These are phyloP conservation scores for Globomyces pollinis-pini DNA, from an alignment of 192 early-diverging fungal species.

Conservation along the genomic window DNA sequence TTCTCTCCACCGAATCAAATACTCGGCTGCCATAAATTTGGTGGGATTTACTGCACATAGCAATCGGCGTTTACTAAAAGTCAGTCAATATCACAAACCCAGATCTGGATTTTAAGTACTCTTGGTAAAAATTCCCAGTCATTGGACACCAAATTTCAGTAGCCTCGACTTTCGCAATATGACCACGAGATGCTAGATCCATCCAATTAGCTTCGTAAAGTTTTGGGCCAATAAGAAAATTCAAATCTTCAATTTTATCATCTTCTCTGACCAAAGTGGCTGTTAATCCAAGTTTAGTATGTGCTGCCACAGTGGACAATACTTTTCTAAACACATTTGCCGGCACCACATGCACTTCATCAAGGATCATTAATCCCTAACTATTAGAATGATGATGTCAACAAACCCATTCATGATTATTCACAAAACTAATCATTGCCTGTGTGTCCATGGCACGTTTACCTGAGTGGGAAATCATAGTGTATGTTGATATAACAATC, in stretches of 20 bases:
- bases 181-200: slow-evolving; percentile 90
- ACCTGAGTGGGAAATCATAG: slow-evolving; percentile 95
- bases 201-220: slow-evolving; percentile 99
- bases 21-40: slow-evolving; percentile 94
- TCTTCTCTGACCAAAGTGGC: slow-evolving; percentile 98
- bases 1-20: slow-evolving; percentile 88
- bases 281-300: slow-evolving; percentile 93
- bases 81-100: slow-evolving; percentile 18
- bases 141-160: slow-evolving; percentile 99
- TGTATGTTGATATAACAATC: slow-evolving; percentile 95
- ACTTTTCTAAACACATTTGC: slow-evolving; percentile 95
- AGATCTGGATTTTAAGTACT: slow-evolving; percentile 12
- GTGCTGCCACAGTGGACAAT: slow-evolving; percentile 84
- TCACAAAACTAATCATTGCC: slow-evolving; percentile 91
- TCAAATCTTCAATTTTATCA: slow-evolving; percentile 96
- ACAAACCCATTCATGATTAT: slow-evolving; percentile 86
- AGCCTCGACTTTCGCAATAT: slow-evolving; percentile 82
- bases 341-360: slow-evolving; percentile 98
- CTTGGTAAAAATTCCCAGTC: slow-evolving; percentile 91
- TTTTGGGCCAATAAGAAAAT: slow-evolving; percentile 99
- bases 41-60: slow-evolving; percentile 96
- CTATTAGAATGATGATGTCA: too few species aligned
- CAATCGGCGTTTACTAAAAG: slow-evolving; percentile 42
- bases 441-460: slow-evolving; percentile 83
- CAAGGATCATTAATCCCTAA: slow-evolving; percentile 86